Evolutionary conservation across 495 filamentous ascomycete genomes (phyloP), one percentile per base, ranked within the genome.

Genomic region (Penicillium coffeae): DNA sequence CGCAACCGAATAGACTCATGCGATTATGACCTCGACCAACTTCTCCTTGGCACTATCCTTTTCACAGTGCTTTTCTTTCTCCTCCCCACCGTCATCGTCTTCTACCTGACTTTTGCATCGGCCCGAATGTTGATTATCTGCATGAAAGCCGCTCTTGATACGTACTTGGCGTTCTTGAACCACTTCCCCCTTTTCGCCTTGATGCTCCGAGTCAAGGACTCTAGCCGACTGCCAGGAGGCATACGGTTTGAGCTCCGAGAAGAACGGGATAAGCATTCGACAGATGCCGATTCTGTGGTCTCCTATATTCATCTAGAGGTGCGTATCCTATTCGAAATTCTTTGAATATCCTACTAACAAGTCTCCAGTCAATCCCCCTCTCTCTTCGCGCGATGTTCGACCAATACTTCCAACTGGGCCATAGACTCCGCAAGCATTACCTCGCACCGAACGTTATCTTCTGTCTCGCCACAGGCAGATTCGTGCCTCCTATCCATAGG

Each of bases 21-120:
- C 74, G 93, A 99, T 68, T 99, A 99, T 66, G 93, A 96, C 63
- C 85, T 99, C 14, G 93, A 99, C 62, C 94, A 99, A 66, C 83
- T 99, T 3, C 83, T 99, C 6, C 83, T 99, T 12, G 93, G 93
- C 25, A 97, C 93, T 1, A 97, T 97, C 18, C 76, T 99, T 8
- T 99, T 99, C 56, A 96, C 94, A 2, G 78, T 97, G 10, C 79
- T 97, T 1, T 95, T 94, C 73, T 99, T 97, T 64, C 77, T 99
- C 16, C 76, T 97, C 1, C 94, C 93, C 0, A 99, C 93, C 2
- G 88, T 99, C 21, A 77, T 91, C 35, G 94, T 96, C 8, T 99
- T 96, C 59, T 99, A 99, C 62, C 73, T 96, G 33, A 95, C 94
- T 21, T 99, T 99, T 67, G 92, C 93, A 21, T 84, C 86, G 32